Base-by-base conservation (phyloP, 495 filamentous ascomycete species). In the Cercophora newfieldiana region DNA sequence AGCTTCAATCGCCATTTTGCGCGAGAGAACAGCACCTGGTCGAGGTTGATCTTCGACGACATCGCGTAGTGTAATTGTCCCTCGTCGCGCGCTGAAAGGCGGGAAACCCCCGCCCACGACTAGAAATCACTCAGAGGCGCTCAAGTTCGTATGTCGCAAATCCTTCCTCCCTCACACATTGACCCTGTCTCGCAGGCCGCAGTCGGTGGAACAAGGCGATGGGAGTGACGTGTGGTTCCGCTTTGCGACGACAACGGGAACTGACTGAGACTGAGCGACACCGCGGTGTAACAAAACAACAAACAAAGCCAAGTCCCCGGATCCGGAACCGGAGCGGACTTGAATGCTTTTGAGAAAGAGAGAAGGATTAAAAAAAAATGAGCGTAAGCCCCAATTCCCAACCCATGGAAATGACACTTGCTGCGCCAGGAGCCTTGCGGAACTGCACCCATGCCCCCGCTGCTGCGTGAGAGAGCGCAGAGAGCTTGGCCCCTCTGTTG, bases 1-100 rank as follows among this genome's bases (percentile, higher is more conserved):
- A 82, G 29, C 25, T 59, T 61, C 68, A 77, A 74, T 37, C 74
- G 75, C 81, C 81, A 83, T 61, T 68, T 64, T 4, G 81, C 77
- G 47, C 78, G 78, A 33, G 71, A 63, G 54, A 77, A 81, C 28
- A 81, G 75, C 29, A 78, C 77, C 48, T 81, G 77, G 62, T 82
- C 79, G 28, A 79, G 69, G 48, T 79, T 68, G 57, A 75, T n/a
- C 24, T 66, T 58, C 25, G 64, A 73, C 31, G 49, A 50, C 48
- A 55, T 55, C 24, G 61, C n/a, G 21, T 16, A n/a, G n/a, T n/a
- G n/a, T n/a, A n/a, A n/a, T n/a, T n/a, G n/a, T n/a, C n/a, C n/a
- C n/a, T n/a, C n/a, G n/a, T n/a, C n/a, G 48, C 33, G 25, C 58
- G 21, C 30, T 6, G 10, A 55, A 24, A 25, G 51, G 51, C 51